These are phyloP conservation scores for Coniochaeta ligniaria DNA, from an alignment of 2,329 filamentous ascomycete genomes.

Conservation along the genomic window DNA sequence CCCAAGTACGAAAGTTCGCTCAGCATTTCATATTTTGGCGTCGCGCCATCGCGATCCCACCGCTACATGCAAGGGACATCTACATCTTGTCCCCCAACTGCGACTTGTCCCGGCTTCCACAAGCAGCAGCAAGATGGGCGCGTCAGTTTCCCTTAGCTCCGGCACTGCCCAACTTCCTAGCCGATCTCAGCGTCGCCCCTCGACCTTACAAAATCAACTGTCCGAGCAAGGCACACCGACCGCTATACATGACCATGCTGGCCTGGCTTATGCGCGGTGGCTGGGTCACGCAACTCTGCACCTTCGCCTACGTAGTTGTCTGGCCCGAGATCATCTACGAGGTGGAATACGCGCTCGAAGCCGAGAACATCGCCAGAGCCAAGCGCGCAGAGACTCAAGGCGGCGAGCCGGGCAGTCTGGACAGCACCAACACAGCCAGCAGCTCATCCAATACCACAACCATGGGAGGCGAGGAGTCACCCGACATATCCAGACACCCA, in stretches of 20 bases:
- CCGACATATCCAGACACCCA: conserved; percentile 1
- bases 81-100: conserved; percentile 92
- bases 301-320: conserved; percentile 83
- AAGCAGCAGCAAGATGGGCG: conserved; percentile 66
- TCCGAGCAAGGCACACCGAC: conserved; percentile 80
- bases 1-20: conserved; percentile 79
- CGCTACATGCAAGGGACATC: conserved; percentile 79
- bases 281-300: conserved; percentile 90
- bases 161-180: conserved; percentile 79
- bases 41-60: conserved; percentile 82
- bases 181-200: conserved; percentile 70
- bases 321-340: conserved; percentile 76
- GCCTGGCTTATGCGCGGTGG: conserved; percentile 89
- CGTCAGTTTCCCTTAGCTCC: conserved; percentile 77
- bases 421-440: conserved; percentile 9
- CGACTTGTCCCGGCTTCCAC: conserved; percentile 63
- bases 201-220: conserved; percentile 78
- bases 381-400: conserved; percentile 16
- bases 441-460: neutral
- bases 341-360: conserved; percentile 65
- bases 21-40: conserved; percentile 96
- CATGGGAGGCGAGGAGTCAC: neutral
- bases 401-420: conserved; percentile 9
- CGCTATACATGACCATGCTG: conserved; percentile 81
- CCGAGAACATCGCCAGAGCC: conserved; percentile 45